Evolutionary conservation across 2,329 filamentous ascomycete genomes (phyloP), one percentile per base, ranked within the genome.

Genomic region (Fusarium longipes): DNA sequence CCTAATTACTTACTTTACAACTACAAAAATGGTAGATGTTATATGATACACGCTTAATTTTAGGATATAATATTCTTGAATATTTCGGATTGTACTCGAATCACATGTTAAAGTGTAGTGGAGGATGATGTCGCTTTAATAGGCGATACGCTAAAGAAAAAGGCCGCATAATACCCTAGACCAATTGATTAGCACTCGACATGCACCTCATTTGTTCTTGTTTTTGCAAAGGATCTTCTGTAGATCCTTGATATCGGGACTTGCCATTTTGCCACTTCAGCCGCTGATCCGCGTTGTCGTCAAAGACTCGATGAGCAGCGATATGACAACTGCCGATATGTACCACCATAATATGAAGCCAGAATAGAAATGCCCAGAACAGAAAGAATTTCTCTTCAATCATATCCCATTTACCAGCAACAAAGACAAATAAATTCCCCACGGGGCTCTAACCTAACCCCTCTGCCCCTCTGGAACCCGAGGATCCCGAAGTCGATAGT

Each of bases 401-500:
- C 15, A n/a, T 15, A 25, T 5, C 24, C 18, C 35, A 22, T 17
- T 17, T 40, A n/a, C 32, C 7, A 32, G 18, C n/a, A n/a, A 48
- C 14, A 52, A 25, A 18, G 12, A 29, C 22, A 44, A 12, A 4
- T 17, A 29, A 32, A 17, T 50, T 50, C 29, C 59, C 39, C 44
- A 30, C 27, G 20, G 48, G 10, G 10, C 15, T 22, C 24, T 4
- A 18, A 18, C 9, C 17, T n/a, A 11, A 20, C 36, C 55, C 14
- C 33, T 40, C 43, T n/a, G 43, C 32, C 11, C 40, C 17, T 43
- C 25, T 29, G 40, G 40, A 43, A 15, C 12, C 43, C 60, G 60
- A 63, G 45, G 24, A 51, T 42, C 40, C 60, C 60, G 59, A 58
- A 24, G 36, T 38, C 15, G 29, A 43, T n/a, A n/a, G 29, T 45